Conservation (phyloP, 139 green algal genomes). For the Chlamydomonas sphaeroides region DNA sequence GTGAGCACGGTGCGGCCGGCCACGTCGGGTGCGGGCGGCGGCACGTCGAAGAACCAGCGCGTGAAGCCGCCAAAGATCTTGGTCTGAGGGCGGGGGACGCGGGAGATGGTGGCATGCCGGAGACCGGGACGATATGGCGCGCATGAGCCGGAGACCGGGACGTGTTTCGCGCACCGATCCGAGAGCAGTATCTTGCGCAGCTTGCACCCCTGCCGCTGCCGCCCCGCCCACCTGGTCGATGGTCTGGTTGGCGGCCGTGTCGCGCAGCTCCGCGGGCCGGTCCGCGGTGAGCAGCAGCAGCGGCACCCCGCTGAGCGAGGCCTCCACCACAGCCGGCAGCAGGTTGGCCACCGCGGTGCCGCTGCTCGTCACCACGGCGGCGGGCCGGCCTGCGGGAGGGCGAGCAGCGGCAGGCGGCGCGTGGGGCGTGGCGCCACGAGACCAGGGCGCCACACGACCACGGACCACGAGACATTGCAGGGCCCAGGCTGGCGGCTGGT, state of each 20-base stretch:
- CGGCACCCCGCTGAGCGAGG: constrained; percentile 78
- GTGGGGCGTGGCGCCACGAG: too few species aligned
- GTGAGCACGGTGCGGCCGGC: constrained; percentile 78
- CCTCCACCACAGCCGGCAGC: constrained; percentile 95
- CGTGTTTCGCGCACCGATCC: too few species aligned
- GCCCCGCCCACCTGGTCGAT: constrained; percentile 84
- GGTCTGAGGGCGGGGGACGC: constrained; percentile 65
- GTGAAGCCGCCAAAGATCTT: constrained; percentile 94
- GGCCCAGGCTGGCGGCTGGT: too few species aligned
- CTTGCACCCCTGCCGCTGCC: not conserved
- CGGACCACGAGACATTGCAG: too few species aligned
- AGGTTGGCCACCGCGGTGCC: constrained; percentile 98
- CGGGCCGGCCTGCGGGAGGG: constrained; percentile 48
- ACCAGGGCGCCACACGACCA: too few species aligned
- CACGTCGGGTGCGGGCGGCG: constrained; percentile 64
- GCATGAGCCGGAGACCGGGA: too few species aligned
- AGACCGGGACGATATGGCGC: too few species aligned
- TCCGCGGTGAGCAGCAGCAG: constrained; percentile 96
- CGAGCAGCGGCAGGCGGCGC: too few species aligned
- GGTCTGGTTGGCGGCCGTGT: constrained; percentile 95
- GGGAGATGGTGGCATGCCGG: too few species aligned
- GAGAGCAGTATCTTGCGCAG: too few species aligned
- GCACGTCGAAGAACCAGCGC: constrained; percentile 84
- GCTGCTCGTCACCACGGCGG: constrained; percentile 72
- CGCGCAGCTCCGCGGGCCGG: constrained; percentile 88